Evolutionary conservation across 192 early-diverging fungal species (phyloP).

Genomic region (Endogone sp.): DNA sequence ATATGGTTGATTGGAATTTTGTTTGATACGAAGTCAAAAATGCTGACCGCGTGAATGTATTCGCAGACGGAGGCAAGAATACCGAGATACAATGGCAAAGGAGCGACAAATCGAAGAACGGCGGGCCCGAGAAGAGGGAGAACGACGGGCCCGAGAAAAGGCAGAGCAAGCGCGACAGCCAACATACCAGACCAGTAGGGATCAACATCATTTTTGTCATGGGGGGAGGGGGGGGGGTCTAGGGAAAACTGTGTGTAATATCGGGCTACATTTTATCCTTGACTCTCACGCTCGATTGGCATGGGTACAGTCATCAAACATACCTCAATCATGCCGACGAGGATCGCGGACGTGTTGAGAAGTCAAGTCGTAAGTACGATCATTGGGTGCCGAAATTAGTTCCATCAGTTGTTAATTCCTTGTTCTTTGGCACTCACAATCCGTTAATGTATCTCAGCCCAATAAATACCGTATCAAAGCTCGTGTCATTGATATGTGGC

Average conservation of each 20-base stretch:
- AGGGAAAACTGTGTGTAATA: no score
- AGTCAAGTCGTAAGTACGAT: neutral
- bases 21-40: neutral
- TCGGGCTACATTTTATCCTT: no score
- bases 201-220: neutral
- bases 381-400: neutral
- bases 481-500: neutral
- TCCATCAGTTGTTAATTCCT: neutral
- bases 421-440: no score
- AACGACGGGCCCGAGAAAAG: neutral
- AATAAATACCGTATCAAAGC: neutral
- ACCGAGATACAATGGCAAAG: neutral
- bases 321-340: neutral
- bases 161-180: neutral
- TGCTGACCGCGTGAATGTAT: neutral
- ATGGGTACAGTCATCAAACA: neutral
- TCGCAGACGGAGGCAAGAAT: neutral
- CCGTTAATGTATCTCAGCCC: no score
- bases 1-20: neutral
- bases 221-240: no score
- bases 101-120: neutral
- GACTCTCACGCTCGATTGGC: no score
- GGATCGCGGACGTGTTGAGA: neutral
- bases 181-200: neutral
- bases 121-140: neutral